phyloP scores from a whole-genome alignment of 106 monocot species.

The Acanthochlamys bracteata region DNA sequence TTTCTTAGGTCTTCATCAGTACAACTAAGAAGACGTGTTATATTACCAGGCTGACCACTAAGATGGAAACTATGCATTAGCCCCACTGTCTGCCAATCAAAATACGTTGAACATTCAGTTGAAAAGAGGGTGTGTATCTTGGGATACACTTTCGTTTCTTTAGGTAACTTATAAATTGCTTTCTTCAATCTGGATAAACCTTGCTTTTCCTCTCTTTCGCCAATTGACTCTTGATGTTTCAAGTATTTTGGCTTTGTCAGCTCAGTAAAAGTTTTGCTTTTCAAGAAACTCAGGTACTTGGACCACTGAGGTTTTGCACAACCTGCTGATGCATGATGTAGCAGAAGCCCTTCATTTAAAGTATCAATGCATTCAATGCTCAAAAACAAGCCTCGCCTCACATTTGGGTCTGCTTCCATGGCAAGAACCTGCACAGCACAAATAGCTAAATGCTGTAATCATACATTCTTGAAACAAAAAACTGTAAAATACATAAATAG shows the following conservation, averaged over 20 bases:
- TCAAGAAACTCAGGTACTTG: conserved; percentile 86
- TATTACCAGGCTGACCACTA: conserved; percentile 93
- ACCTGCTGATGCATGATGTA: conserved; percentile 67
- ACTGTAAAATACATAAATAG: too few relatives aligned
- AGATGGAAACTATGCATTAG: conserved; percentile 64
- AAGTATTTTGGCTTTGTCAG: conserved; percentile 77
- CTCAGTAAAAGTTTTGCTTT: conserved; percentile 65
- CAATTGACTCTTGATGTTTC: conserved; percentile 13
- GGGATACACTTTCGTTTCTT: conserved; percentile 24
- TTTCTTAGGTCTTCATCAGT: conserved; percentile 62
- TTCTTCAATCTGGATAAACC: too few relatives aligned
- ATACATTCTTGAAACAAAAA: too few relatives aligned
- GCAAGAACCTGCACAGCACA: conserved; percentile 47
- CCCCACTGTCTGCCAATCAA: conserved; percentile 94
- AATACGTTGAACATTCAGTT: conserved; percentile 84
- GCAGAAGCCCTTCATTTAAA: conserved; percentile 83
- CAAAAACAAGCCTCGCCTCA: conserved; percentile 60
- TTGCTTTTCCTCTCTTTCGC: conserved; percentile 8
- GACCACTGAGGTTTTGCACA: conserved; percentile 78
- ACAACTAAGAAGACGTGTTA: conserved; percentile 90
- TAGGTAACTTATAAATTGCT: conserved; percentile 4
- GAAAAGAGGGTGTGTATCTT: conserved; percentile 97
- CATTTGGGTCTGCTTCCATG: conserved; percentile 60
- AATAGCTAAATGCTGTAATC: too few relatives aligned
- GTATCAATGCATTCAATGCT: conserved; percentile 96